Evolutionary conservation across 2,329 filamentous ascomycete species (phyloP).

Genomic region (Camptophora hylomeconis): DNA sequence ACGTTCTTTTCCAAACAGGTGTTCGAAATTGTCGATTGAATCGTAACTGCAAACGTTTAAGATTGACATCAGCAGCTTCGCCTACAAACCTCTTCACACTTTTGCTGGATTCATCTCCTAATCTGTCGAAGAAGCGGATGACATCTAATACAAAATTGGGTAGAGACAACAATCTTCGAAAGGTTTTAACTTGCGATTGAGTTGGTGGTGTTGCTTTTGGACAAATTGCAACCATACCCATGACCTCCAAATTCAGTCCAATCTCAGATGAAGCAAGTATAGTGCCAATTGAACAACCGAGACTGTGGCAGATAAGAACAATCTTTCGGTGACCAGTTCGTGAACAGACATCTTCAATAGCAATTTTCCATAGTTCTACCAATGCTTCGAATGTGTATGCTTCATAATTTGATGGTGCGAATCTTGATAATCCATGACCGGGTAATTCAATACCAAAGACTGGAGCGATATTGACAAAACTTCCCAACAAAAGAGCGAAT

Average conservation of each 20-base stretch:
- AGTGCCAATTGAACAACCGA: conserved; percentile 71
- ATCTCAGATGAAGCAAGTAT: conserved; percentile 52
- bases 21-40: conserved; percentile 72
- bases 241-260: conserved; percentile 47
- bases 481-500: conserved; percentile 68
- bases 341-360: conserved; percentile 43
- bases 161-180: conserved; percentile 50
- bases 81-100: conserved; percentile 65
- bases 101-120: conserved; percentile 62
- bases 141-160: conserved; percentile 58
- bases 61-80: conserved; percentile 26
- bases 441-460: conserved; percentile 84
- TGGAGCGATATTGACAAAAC: conserved; percentile 67
- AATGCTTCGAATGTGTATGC: conserved; percentile 71
- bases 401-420: conserved; percentile 55
- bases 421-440: conserved; percentile 72
- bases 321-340: conserved; percentile 13
- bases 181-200: conserved; percentile 36
- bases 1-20: conserved; percentile 71
- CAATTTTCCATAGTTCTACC: conserved; percentile 57
- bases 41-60: conserved; percentile 29
- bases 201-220: conserved; percentile 55
- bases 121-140: conserved; percentile 63
- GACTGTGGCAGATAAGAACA: conserved; percentile 48
- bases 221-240: conserved; percentile 69